Conservation (phyloP, 192 early-diverging fungal genomes). For the Lobosporangium transversale region DNA sequence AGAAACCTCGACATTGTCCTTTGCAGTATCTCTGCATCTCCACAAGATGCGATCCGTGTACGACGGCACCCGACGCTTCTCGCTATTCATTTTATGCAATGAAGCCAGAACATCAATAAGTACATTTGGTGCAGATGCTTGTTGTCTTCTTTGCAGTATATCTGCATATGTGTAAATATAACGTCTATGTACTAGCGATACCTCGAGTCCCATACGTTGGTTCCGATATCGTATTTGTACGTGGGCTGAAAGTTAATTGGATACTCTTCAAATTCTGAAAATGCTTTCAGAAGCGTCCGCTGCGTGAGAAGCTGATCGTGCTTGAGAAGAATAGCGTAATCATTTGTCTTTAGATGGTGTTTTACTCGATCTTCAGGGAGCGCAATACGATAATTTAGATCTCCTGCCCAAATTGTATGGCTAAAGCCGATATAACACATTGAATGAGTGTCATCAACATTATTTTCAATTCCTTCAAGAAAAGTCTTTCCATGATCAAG, state of each 20-base stretch:
- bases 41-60: constrained; percentile 97
- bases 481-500: too few species aligned
- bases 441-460: not conserved
- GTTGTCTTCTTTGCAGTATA: not conserved
- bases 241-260: constrained; percentile 84
- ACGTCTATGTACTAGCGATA: constrained; percentile 19
- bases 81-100: constrained; percentile 72
- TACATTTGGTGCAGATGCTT: not conserved
- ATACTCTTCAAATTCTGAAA: constrained; percentile 88
- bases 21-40: constrained; percentile 65
- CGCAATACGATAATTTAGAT: constrained; percentile 92
- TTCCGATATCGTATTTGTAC: constrained; percentile 94
- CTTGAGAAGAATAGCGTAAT: constrained; percentile 73
- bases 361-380: constrained; percentile 72
- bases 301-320: constrained; percentile 85
- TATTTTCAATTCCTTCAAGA: too few species aligned
- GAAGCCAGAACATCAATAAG: not conserved
- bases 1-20: constrained; percentile 57
- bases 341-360: constrained; percentile 58
- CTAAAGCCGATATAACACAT: constrained; percentile 24
- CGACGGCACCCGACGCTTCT: constrained; percentile 85
- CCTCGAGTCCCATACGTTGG: constrained; percentile 81
- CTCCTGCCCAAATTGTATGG: constrained; percentile 91
- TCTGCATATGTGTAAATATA: too few species aligned
- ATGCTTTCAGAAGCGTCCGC: constrained; percentile 71